Conservation (phyloP, 1,284 basidiomycete species). For the Pulveroboletus ridleyi region DNA sequence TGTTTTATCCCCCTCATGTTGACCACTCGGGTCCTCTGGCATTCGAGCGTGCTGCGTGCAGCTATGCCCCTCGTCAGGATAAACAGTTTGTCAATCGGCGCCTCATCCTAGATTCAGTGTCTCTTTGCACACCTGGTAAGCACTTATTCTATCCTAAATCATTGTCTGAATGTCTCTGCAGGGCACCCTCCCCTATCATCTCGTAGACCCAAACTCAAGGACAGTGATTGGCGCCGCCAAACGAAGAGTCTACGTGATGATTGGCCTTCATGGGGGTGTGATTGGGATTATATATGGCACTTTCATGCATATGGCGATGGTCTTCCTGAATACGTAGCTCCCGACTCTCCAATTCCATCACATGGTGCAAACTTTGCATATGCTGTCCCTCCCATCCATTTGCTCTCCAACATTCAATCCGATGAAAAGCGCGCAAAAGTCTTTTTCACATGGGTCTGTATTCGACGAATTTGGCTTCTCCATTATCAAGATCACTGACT, state of each 20-base stretch:
- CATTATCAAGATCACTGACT: too few relatives aligned
- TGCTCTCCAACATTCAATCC: conserved; percentile 8
- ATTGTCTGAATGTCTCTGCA: too few relatives aligned
- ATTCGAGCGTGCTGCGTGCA: conserved; percentile 10
- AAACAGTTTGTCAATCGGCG: neutral
- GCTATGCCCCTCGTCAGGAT: neutral
- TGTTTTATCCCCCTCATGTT: conserved; percentile 18
- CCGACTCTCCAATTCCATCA: neutral
- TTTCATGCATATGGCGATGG: conserved; percentile 6
- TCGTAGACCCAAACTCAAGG: conserved; percentile 1
- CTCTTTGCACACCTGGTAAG: too few relatives aligned
- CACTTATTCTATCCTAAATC: too few relatives aligned
- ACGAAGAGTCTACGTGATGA: neutral
- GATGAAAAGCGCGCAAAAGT: conserved; percentile 10
- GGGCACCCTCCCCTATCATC: neutral
- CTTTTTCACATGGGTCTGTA: conserved; percentile 12
- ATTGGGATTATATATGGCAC: conserved; percentile 16
- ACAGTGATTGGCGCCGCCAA: conserved; percentile 10
- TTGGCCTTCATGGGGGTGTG: conserved; percentile 12
- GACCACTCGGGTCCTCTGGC: neutral
- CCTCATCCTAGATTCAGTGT: neutral
- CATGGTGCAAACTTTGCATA: conserved; percentile 12
- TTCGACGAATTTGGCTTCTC: too few relatives aligned
- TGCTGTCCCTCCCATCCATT: conserved; percentile 4
- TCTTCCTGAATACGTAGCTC: neutral